These are phyloP conservation scores for Tricholoma bakamatsutake DNA, from an alignment of 768 basidiomycete genomes.

Conservation along the genomic window DNA sequence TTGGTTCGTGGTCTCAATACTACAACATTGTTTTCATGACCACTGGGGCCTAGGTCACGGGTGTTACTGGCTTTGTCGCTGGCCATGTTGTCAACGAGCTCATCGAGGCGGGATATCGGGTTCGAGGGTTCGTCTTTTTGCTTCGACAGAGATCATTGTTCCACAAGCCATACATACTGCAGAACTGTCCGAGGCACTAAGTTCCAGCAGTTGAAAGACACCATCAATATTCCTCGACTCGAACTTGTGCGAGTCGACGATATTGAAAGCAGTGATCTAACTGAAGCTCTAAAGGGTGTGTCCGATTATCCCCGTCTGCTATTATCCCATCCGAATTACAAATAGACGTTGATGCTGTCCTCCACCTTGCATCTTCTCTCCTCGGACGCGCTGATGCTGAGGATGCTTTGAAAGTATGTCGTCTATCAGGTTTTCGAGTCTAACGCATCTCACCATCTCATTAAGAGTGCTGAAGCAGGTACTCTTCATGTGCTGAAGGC, in stretches of 20 bases:
- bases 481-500: conserved; percentile 21
- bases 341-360: conserved; percentile 7
- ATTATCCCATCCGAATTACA: not conserved
- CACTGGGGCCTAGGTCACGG: conserved; percentile 7
- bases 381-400: not conserved
- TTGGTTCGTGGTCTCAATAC: not conserved
- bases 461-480: conserved; percentile 19
- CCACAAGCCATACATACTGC: not conserved
- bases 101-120: conserved; percentile 11
- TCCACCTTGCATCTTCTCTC: too few relatives aligned
- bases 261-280: conserved; percentile 10
- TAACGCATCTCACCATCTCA: not conserved
- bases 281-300: conserved; percentile 14
- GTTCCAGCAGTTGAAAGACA: not conserved
- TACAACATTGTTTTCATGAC: not conserved
- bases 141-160: not conserved
- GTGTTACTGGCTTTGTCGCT: conserved; percentile 12
- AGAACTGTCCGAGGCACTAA: conserved; percentile 6
- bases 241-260: conserved; percentile 15
- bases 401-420: conserved; percentile 1
- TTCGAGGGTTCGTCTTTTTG: too few relatives aligned
- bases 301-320: not conserved
- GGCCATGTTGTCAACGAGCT: conserved; percentile 13
- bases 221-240: conserved; percentile 2
- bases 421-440: not conserved